A percentile compares a stretch with the other conserved stretches of the same genome.
Evolutionary conservation across 2,329 filamentous ascomycete genomes (phyloP).

Genomic region (Neonectria ditissima): DNA sequence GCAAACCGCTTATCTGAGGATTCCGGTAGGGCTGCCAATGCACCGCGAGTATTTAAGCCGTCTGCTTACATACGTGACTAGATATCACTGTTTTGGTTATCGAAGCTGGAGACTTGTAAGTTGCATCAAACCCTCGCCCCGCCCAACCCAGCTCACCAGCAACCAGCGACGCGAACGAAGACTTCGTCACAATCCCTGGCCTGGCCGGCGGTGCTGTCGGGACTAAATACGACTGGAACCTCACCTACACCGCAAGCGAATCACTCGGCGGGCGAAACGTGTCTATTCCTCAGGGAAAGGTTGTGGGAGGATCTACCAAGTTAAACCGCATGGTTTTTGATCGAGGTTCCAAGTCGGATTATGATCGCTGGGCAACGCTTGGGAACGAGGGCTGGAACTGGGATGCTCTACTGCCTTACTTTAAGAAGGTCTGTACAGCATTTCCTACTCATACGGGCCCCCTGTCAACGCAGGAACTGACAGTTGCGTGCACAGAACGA

Average conservation of each 20-base stretch:
- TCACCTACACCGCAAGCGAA: conserved; percentile 26
- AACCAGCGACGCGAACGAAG: conserved; percentile 32
- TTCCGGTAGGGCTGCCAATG: conserved; percentile 21
- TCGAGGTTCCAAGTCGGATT: conserved; percentile 53
- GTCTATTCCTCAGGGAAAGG: conserved; percentile 43
- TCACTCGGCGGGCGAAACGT: conserved; percentile 32
- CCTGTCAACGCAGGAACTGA: not conserved
- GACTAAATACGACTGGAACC: conserved; percentile 42
- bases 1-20: conserved; percentile 38
- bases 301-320: conserved; percentile 55
- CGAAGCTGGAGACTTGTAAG: conserved; percentile 41
- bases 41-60: too few relatives aligned
- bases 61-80: not conserved
- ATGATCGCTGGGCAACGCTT: conserved; percentile 59
- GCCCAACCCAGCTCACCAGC: not conserved
- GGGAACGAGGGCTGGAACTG: conserved; percentile 58
- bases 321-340: conserved; percentile 56
- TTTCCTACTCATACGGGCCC: too few relatives aligned
- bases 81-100: conserved; percentile 36
- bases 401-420: conserved; percentile 55
- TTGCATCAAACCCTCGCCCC: not conserved
- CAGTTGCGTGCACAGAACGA: conserved; percentile 26
- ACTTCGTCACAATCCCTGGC: conserved; percentile 37
- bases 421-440: conserved; percentile 53
- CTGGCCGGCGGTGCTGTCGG: conserved; percentile 39